Conservation (phyloP, 495 filamentous ascomycete species). For the Lasiosphaeria ovina region DNA sequence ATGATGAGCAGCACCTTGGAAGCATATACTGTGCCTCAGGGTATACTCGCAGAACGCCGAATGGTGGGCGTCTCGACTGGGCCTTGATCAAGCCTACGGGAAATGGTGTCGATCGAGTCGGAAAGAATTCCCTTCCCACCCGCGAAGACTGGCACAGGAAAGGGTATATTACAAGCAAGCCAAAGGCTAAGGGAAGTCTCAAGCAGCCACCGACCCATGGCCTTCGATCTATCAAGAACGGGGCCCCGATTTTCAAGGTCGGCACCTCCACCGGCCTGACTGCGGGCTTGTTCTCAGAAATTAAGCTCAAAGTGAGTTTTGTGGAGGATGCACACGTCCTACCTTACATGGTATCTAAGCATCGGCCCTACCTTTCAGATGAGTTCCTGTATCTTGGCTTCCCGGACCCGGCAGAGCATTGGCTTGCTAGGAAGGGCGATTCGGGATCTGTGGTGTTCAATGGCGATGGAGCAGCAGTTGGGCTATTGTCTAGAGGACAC, state of each 20-base stretch:
- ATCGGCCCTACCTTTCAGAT: not conserved
- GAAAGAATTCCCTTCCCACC: slow-evolving; percentile 5
- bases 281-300: not conserved
- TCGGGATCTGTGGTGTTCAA: slow-evolving; percentile 2
- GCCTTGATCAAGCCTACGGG: slow-evolving; percentile 8
- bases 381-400: not conserved
- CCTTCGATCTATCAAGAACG: slow-evolving; percentile 3
- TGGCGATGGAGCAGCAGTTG: not conserved
- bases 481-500: slow-evolving; percentile 6
- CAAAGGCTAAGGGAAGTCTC: not conserved
- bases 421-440: not conserved
- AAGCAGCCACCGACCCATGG: slow-evolving; percentile 1
- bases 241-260: slow-evolving; percentile 4
- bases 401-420: not conserved
- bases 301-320: not conserved
- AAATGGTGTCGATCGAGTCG: not conserved
- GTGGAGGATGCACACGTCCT: not conserved
- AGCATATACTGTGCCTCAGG: slow-evolving; percentile 5
- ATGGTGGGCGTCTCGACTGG: slow-evolving; percentile 11
- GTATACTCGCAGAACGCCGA: slow-evolving; percentile 5
- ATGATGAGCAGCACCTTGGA: slow-evolving; percentile 7
- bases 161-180: not conserved
- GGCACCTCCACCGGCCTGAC: slow-evolving; percentile 7
- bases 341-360: not conserved
- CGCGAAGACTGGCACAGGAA: not conserved